phyloP scores from a whole-genome alignment of 371 early-diverging fungal genomes.

The Mortierella sp. region DNA sequence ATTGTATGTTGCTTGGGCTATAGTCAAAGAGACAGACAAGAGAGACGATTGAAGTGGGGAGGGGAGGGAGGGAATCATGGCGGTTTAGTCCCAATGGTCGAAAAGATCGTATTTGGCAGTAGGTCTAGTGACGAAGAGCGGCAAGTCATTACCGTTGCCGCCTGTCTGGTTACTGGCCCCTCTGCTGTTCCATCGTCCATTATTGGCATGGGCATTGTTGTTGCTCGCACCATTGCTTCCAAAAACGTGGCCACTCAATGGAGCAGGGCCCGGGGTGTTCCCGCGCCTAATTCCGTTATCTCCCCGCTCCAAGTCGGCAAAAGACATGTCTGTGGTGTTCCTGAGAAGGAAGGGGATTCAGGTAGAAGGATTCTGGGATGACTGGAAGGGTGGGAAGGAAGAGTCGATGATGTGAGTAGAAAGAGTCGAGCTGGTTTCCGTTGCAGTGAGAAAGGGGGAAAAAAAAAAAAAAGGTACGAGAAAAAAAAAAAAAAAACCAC shows the following conservation, averaged over 20 bases:
- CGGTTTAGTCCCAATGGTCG: too few species aligned
- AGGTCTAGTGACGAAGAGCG: too few species aligned
- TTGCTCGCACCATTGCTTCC: constrained; percentile 4
- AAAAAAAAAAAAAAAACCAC: constrained; percentile 1
- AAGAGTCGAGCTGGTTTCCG: neutral
- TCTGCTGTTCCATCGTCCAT: constrained; percentile 8
- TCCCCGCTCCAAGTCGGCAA: constrained; percentile 49
- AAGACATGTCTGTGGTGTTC: constrained; percentile 26
- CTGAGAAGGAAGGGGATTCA: too few species aligned
- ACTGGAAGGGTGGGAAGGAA: constrained; percentile 3
- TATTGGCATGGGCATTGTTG: constrained; percentile 16
- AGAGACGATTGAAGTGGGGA: neutral
- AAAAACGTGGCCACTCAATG: constrained; percentile 5
- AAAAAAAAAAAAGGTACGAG: neutral
- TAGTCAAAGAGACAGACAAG: neutral
- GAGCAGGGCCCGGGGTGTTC: constrained; percentile 18
- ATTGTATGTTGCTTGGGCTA: constrained; percentile 67
- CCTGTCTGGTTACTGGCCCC: neutral
- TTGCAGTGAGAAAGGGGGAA: neutral
- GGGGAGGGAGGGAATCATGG: neutral
- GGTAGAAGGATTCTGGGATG: neutral
- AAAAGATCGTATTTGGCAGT: too few species aligned
- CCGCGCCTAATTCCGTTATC: constrained; percentile 26
- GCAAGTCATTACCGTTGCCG: too few species aligned
- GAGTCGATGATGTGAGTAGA: neutral